phyloP scores from a whole-genome alignment of 345 rosid genomes.

The Citrus maxima region DNA sequence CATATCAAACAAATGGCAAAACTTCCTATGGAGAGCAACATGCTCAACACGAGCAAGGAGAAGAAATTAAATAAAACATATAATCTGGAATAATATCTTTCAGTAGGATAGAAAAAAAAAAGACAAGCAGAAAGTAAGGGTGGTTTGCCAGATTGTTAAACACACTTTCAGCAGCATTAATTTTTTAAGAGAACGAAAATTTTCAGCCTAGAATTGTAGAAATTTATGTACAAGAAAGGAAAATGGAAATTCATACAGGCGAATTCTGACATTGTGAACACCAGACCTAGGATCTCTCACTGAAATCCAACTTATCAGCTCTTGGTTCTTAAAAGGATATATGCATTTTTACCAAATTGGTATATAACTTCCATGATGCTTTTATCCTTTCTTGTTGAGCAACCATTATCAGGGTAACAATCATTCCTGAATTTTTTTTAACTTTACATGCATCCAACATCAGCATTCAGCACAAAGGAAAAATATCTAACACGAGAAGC shows the following conservation, averaged over 20 bases:
- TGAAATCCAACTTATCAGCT: neutral
- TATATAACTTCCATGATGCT: neutral
- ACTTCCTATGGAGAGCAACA: neutral
- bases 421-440: neutral
- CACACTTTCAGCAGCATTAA: neutral
- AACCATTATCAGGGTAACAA: slow-evolving; percentile 1
- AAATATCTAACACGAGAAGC: slow-evolving; percentile 7
- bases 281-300: neutral
- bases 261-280: neutral
- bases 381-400: slow-evolving; percentile 10
- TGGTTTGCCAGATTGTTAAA: neutral
- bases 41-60: neutral
- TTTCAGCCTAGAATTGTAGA: neutral
- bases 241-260: neutral
- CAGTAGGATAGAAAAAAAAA: neutral
- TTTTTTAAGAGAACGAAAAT: neutral
- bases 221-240: neutral
- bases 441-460: slow-evolving; percentile 2
- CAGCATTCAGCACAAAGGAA: slow-evolving; percentile 13
- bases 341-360: neutral
- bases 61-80: neutral
- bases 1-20: neutral
- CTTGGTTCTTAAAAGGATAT: neutral
- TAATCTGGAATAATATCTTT: neutral
- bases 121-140: neutral